These are phyloP conservation scores for Colletotrichum camelliae DNA, from an alignment of 2,329 filamentous ascomycete genomes.

Conservation along the genomic window DNA sequence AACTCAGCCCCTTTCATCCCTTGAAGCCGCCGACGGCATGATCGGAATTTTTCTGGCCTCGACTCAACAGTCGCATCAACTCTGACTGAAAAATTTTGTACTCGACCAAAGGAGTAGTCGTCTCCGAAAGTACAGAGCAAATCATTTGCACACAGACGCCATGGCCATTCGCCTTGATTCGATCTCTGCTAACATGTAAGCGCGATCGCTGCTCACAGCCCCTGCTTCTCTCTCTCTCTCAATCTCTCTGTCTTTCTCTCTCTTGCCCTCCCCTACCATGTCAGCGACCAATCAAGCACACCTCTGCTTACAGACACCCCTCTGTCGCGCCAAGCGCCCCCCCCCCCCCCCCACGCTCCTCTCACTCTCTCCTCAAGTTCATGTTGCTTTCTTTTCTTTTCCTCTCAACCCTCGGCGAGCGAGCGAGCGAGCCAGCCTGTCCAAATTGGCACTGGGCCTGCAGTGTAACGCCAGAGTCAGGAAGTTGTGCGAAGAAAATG, in stretches of 20 bases:
- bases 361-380: neutral
- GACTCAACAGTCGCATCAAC: neutral
- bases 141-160: constrained; percentile 12
- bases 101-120: neutral
- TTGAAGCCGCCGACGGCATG: neutral
- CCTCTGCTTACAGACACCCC: constrained; percentile 1
- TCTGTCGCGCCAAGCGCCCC: neutral
- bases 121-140: constrained; percentile 10
- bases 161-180: neutral
- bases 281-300: neutral
- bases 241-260: neutral
- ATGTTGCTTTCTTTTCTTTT: neutral
- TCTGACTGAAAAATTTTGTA: neutral
- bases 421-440: neutral
- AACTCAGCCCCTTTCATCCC: neutral
- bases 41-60: neutral
- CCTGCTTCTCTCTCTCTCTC: neutral
- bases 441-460: constrained; percentile 1
- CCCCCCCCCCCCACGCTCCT: neutral
- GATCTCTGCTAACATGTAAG: constrained; percentile 3
- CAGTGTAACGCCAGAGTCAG: constrained; percentile 4
- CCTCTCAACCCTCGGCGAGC: neutral
- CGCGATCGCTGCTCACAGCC: constrained; percentile 7
- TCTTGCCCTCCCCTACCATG: neutral
- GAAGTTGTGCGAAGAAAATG: constrained; percentile 13